Base-by-base conservation (phyloP, 2,329 filamentous ascomycete genomes). In the Dendrostoma leiphaemia region DNA sequence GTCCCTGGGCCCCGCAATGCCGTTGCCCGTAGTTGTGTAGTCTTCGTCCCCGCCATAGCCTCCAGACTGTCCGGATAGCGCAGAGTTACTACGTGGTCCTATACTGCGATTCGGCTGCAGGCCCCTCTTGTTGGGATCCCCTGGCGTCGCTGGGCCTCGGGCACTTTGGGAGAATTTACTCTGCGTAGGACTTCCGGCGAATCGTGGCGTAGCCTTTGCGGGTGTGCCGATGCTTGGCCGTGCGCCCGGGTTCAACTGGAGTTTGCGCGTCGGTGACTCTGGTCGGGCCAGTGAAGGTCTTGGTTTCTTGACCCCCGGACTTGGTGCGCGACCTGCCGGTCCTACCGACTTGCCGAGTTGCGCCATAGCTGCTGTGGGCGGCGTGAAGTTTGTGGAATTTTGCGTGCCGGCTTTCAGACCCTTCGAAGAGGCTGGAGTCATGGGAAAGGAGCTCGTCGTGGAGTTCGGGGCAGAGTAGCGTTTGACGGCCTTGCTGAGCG, bases 311-410 rank as follows among this genome's bases (percentile, higher is more conserved):
- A 86, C 82, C 45, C 82, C 76, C 3, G 91, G 90, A 64, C 88
- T 93, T 23, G 85, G 69, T 26, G 86, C 84, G 65, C 88, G 82
- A 37, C 84, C 83, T 6, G n/a, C n/a, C n/a, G 89, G 89, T 1
- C 91, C 91, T 41, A 96, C 77, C 0, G 92, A 95, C 70, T 95
- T 90, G 67, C 91, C 94, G 73, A 97, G 94, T 66, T 92, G 92
- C 52, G 88, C 81, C 47, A 90, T 63, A 1, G 81, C 81, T 0
- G 86, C 82, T 0, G 81, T 86, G 3, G 86, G 83, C 28, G 88
- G 81, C 21, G 86, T 84, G 66, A 79, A 79, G 64, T 81, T 82
- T 32, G 76, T 81, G 23, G 82, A 78, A 65, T 82, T 82, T 50
- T 84, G 85, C 59, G 67, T 78, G 48, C 74, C 77, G 26, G 73